Evolutionary conservation across 768 basidiomycete species (phyloP).

Genomic region (Hebeloma cylindrosporum): DNA sequence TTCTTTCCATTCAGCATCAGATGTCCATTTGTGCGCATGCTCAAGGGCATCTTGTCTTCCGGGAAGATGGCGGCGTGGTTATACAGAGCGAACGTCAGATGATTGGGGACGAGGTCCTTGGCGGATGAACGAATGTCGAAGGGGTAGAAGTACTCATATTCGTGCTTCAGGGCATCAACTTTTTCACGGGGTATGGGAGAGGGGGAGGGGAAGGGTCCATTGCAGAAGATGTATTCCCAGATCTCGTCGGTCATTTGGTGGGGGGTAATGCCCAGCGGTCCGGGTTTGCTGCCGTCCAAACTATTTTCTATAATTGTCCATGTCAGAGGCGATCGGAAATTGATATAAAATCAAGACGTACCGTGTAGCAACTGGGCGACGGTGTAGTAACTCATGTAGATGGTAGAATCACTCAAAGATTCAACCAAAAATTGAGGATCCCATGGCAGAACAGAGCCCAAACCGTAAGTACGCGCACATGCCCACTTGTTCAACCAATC

Average conservation of each 20-base stretch:
- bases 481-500: constrained; percentile 99
- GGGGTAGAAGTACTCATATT: constrained; percentile 97
- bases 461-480: constrained; percentile 95
- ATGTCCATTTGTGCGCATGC: constrained; percentile 95
- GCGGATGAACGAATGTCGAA: constrained; percentile 98
- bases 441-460: constrained; percentile 96
- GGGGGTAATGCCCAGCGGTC: constrained; percentile 80
- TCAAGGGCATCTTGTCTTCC: constrained; percentile 83
- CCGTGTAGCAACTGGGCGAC: constrained; percentile 89
- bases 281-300: constrained; percentile 76
- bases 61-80: constrained; percentile 96
- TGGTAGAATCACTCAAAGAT: constrained; percentile 94
- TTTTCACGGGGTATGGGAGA: constrained; percentile 72
- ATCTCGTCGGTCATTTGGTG: constrained; percentile 97
- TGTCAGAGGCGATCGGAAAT: background rate
- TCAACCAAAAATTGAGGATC: constrained; percentile 96
- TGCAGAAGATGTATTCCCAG: constrained; percentile 91
- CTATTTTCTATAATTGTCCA: constrained; percentile 55
- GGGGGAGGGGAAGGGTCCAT: constrained; percentile 70
- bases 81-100: constrained; percentile 92
- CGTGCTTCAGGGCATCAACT: constrained; percentile 81
- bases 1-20: constrained; percentile 97
- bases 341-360: constrained; percentile 32
- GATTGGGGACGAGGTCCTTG: constrained; percentile 95
- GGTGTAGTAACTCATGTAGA: constrained; percentile 99